Evolutionary conservation across 352 stramenopile species (phyloP), one percentile per base, ranked within the genome.

Genomic region (Globisporangium ultimum): DNA sequence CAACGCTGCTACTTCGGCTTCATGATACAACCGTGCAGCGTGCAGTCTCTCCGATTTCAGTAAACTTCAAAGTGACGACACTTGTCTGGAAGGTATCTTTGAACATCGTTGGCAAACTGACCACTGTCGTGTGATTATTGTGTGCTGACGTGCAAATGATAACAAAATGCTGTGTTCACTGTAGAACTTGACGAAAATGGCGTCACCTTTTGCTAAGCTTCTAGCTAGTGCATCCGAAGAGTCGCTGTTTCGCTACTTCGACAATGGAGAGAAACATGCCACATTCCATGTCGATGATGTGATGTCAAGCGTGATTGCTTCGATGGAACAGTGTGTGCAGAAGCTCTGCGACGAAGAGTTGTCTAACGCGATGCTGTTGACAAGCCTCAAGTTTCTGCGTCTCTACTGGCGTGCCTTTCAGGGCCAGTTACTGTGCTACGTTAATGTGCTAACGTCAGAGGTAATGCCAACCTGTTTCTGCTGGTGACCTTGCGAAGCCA

Each of bases 331-430:
- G 9, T 70, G 52, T 13, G 59, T 53, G 24, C 60, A 57, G 15
- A 56, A 66, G 24, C 36, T 74, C 17, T 55, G 69, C 17, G 20
- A 38, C 6, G 9, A 15, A 15, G 22, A 22, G n/a, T 17, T 53
- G 12, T 42, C 57, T 51, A 48, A 53, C 6, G 48, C 46, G 15
- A 34, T 15, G 13, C 2, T 48, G 28, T 12, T 11, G 22, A 28
- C 45, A n/a, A 53, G 47, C 2, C 42, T 89, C 8, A 76, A 77
- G 62, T 69, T 82, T 51, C 52, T 88, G 12, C 74, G 79, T 18
- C 58, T 89, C 14, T 85, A 80, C 40, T 76, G 78, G 68, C 69
- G 77, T 15, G 80, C 75, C 17, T 85, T 89, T 54, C 75, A 88
- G 53, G 77, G 80, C 17, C 71, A 88, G 40, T 70, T 84, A 18